Conservation (phyloP, 2,329 filamentous ascomycete genomes). For the Penicillium sp. region DNA sequence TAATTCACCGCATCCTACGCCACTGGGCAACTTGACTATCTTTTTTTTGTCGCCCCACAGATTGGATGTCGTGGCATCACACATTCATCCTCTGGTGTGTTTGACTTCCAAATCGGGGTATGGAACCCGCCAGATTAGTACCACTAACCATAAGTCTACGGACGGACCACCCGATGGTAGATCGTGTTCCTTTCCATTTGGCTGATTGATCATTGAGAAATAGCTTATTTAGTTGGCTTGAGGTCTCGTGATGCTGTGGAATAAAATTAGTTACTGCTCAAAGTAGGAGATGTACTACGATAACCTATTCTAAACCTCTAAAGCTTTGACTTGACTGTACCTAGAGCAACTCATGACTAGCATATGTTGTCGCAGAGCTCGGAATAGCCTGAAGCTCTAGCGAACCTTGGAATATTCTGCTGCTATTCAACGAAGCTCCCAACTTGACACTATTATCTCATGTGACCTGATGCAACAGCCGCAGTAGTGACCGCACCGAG, state of each 20-base stretch:
- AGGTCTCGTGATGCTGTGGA: neutral
- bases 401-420: too few relatives aligned
- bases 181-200: neutral
- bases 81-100: neutral
- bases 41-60: neutral
- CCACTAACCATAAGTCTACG: neutral
- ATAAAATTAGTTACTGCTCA: neutral
- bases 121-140: neutral
- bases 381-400: too few relatives aligned
- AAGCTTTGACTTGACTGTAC: too few relatives aligned
- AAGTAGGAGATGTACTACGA: neutral
- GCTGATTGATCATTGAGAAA: neutral
- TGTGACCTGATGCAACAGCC: too few relatives aligned
- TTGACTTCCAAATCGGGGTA: neutral
- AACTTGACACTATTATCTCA: too few relatives aligned
- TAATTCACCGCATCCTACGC: neutral
- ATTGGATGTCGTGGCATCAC: slow-evolving; percentile 1
- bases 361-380: too few relatives aligned
- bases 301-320: too few relatives aligned
- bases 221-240: neutral
- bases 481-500: too few relatives aligned
- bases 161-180: neutral
- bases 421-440: too few relatives aligned
- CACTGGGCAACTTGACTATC: neutral
- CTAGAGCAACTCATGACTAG: too few relatives aligned